A percentile compares a stretch with the other conserved stretches of the same genome.
phyloP scores from a whole-genome alignment of 2,329 filamentous ascomycete genomes.

The Diplodia intermedia region DNA sequence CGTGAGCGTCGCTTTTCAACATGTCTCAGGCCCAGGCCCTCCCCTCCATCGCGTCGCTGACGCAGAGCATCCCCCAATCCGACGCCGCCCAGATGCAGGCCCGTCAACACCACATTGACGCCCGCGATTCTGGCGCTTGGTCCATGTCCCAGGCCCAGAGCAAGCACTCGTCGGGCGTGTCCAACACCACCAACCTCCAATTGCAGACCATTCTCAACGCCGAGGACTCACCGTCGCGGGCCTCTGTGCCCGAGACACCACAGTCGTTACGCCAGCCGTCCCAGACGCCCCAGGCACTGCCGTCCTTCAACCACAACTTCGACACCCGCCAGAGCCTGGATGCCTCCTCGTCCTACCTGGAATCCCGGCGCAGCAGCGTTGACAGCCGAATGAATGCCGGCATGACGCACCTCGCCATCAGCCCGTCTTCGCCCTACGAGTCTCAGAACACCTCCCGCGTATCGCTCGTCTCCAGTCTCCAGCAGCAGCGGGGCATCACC shows the following conservation, averaged over 20 bases:
- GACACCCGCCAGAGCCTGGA: slow-evolving; percentile 59
- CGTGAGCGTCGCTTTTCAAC: slow-evolving; percentile 11
- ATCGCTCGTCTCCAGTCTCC: slow-evolving; percentile 74
- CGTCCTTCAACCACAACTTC: slow-evolving; percentile 64
- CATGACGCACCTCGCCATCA: slow-evolving; percentile 73
- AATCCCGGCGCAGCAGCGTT: slow-evolving; percentile 76
- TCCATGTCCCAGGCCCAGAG: slow-evolving; percentile 65
- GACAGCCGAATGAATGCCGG: slow-evolving; percentile 78
- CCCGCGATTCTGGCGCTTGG: slow-evolving; percentile 66
- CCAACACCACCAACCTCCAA: slow-evolving; percentile 56
- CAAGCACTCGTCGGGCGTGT: slow-evolving; percentile 54
- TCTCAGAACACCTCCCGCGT: slow-evolving; percentile 79
- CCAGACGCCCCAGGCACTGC: slow-evolving; percentile 52
- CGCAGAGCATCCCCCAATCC: slow-evolving; percentile 41
- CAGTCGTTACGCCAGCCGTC: slow-evolving; percentile 48
- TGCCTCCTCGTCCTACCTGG: slow-evolving; percentile 54
- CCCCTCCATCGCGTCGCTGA: slow-evolving; percentile 49
- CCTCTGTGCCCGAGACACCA: slow-evolving; percentile 53
- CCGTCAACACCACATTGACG: slow-evolving; percentile 45
- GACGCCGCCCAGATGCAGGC: slow-evolving; percentile 45
- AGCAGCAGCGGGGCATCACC: slow-evolving; percentile 63
- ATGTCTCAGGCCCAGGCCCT: slow-evolving; percentile 47
- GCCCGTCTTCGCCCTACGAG: slow-evolving; percentile 72
- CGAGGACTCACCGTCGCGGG: slow-evolving; percentile 57
- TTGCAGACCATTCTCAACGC: slow-evolving; percentile 58